Base-by-base conservation (phyloP, 2,329 filamentous ascomycete species). In the Sordariomycetes sp. region DNA sequence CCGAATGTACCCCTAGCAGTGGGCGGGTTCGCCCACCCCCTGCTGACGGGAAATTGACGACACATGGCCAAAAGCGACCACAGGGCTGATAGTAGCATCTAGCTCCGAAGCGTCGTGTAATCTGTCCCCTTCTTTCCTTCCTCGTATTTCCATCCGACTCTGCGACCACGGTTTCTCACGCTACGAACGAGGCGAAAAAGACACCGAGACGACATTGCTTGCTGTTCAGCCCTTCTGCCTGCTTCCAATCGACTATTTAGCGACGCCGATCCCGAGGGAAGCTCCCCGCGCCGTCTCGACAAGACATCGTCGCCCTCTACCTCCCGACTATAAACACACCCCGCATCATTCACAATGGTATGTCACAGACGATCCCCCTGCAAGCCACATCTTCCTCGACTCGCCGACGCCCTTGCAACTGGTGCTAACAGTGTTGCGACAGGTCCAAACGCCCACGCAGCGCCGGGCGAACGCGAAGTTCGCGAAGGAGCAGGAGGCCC, bases 401-500 rank as follows among this genome's bases (percentile, higher is more conserved):
- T 22, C n/a, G 8, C 22, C 45, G 12, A 22, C 2, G 8, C 22
- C 22, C 45, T 6, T 10, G 20, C n/a, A 2, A 10, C 8, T 20
- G 6, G 22, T 24, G 22, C 45, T 50, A 50, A 50, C 22, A 24
- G n/a, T 7, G 45, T 12, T 20, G 45, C 20, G 28, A 20, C 20
- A 60, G 55, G 56, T 51, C 59, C 88, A 92, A 85, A 94, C 89
- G 63, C 88, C 86, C 64, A 81, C 89, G 71, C 89, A 94, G 76
- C 85, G 89, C 70, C 83, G 83, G 67, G 84, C 86, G 61, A 94
- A 94, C 75, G 81, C 81, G 67, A 86, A 87, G 72, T 95, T 89
- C 72, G 84, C 79, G 63, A 85, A 86, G 69, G 78, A 81, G 57
- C 84, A 92, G 69, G 83, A 87, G 68, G 74, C 77, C 60, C 87